Base-by-base conservation (phyloP, 1,139 yeast genomes). In the Kodamaea derodonti region DNA sequence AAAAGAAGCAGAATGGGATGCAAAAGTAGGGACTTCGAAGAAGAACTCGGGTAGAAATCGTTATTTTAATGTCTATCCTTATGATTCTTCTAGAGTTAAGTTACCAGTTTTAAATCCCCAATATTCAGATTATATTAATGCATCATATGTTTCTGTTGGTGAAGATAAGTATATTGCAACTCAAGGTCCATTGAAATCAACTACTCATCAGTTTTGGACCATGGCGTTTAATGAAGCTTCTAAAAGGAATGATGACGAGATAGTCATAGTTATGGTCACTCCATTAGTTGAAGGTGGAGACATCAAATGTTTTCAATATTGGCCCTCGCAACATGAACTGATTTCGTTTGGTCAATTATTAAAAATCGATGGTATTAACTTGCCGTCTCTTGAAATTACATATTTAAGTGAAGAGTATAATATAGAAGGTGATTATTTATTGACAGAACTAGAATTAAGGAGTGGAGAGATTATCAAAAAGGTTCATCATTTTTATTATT, bases 201-300 rank as follows among this genome's bases (percentile, higher is more conserved):
- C 97, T 0, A 62, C 68, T 35, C 69, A 62, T 25, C 90, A 84
- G 49, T 87, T 86, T 53, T 90, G 96, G 98, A 80, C 81, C 37
- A 87, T 87, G 95, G 78, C 84, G 26, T 75, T 69, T 43, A 63
- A 70, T 32, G 69, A 74, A 42, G 57, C 72, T 12, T 59, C 53
- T 29, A 56, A 48, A 14, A 58, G 61, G 49, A 42, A 55, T 18
- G 62, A 63, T 3, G 62, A 64, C 25, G 51, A 60, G 2, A 70
- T 84, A 2, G 75, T 82, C 1, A 67, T 92, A 8, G 81, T 86
- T 10, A 92, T 90, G 97, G 78, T 92, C 31, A 90, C 98, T 0
- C 94, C 95, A 0, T 57, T 88, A 33, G 57, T 57, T 12, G 95
- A 87, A 51, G 61, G 66, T 17, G 65, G 71, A 3, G 58, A 69